phyloP scores from a whole-genome alignment of 768 basidiomycete genomes.

The Boletus bicolor region DNA sequence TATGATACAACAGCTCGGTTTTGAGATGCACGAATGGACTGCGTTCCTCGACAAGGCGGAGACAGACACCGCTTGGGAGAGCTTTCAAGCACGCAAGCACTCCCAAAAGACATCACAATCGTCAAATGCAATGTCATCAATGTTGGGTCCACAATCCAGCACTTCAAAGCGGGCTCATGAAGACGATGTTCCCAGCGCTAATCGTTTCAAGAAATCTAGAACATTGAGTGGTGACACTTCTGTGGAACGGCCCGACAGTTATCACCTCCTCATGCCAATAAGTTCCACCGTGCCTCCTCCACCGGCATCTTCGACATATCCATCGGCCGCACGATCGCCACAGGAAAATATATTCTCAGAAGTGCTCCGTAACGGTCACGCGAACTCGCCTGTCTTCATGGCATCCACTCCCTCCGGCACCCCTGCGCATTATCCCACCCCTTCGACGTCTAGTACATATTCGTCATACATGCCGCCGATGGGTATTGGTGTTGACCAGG shows the following conservation, averaged over 20 bases:
- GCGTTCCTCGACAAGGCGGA: conserved; percentile 81
- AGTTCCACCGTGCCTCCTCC: conserved; percentile 36
- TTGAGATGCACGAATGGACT: conserved; percentile 74
- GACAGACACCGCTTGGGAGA: conserved; percentile 92
- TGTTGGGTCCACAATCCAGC: conserved; percentile 25
- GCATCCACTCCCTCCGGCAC: conserved; percentile 41
- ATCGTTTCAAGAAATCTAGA: conserved; percentile 52
- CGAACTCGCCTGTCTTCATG: conserved; percentile 61
- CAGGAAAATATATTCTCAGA: conserved; percentile 60
- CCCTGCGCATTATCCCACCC: conserved; percentile 42
- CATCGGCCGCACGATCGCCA: conserved; percentile 39
- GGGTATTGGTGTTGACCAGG: conserved; percentile 54
- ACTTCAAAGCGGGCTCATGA: conserved; percentile 28
- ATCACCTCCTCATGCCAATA: conserved; percentile 58
- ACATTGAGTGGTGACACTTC: conserved; percentile 40
- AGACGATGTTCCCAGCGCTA: conserved; percentile 24
- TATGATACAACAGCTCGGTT: conserved; percentile 73
- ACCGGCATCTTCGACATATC: conserved; percentile 41
- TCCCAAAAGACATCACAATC: conserved; percentile 30
- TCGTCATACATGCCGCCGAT: conserved; percentile 54
- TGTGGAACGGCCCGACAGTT: conserved; percentile 40
- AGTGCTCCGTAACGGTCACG: conserved; percentile 50
- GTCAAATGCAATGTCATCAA: conserved; percentile 29
- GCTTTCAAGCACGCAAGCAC: conserved; percentile 70
- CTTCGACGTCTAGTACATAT: conserved; percentile 33